Evolutionary conservation across 2,329 filamentous ascomycete genomes (phyloP).

Genomic region (Botrytis paeoniae): DNA sequence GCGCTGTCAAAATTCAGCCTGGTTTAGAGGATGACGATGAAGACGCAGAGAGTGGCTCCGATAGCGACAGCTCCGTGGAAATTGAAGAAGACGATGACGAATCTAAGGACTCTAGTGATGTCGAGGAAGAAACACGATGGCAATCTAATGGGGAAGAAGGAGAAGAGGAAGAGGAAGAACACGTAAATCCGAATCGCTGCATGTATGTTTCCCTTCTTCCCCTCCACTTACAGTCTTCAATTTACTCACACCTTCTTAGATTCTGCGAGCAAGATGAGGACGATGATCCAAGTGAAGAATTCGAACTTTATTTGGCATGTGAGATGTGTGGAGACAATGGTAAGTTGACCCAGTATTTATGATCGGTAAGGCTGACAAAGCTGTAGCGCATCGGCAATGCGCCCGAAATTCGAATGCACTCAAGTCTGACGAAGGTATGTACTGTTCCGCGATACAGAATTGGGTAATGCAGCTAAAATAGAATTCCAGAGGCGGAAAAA

Average conservation of each 20-base stretch:
- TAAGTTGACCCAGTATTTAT: conserved; percentile 48
- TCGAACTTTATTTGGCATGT: conserved; percentile 75
- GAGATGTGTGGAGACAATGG: conserved; percentile 76
- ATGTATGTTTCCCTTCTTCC: conserved; percentile 50
- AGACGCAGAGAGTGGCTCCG: conserved; percentile 37
- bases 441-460: neutral
- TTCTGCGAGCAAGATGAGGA: conserved; percentile 84
- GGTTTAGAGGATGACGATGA: conserved; percentile 39
- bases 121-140: conserved; percentile 56
- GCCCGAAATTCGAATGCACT: conserved; percentile 69
- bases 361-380: conserved; percentile 42
- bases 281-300: conserved; percentile 76
- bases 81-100: conserved; percentile 43
- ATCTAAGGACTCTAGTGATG: conserved; percentile 55
- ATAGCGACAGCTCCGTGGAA: conserved; percentile 33
- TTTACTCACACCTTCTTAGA: conserved; percentile 47
- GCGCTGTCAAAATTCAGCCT: conserved; percentile 39
- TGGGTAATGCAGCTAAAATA: conserved; percentile 8
- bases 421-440: conserved; percentile 59
- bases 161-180: conserved; percentile 53
- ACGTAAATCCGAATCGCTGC: conserved; percentile 56
- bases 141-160: conserved; percentile 48
- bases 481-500: conserved; percentile 47
- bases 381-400: conserved; percentile 85
- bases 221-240: neutral